phyloP scores from a whole-genome alignment of 306 rosid genomes.

The Echinosophora koreensis region DNA sequence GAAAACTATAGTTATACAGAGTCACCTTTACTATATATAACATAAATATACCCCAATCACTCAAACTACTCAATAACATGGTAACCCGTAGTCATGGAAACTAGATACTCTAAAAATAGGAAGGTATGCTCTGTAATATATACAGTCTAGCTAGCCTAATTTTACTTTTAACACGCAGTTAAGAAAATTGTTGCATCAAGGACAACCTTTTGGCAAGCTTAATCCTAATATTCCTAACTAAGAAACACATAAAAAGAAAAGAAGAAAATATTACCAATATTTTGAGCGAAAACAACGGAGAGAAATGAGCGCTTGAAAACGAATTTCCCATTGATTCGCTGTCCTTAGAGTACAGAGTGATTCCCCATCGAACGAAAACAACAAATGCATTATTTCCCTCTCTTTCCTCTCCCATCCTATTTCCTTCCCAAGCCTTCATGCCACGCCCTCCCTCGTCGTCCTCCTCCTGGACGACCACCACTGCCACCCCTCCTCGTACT shows the following conservation, averaged over 20 bases:
- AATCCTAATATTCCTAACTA: too few relatives aligned
- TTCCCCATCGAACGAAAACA: background rate
- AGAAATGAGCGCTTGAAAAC: constrained; percentile 30
- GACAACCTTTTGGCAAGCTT: too few relatives aligned
- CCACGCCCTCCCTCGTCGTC: constrained; percentile 49
- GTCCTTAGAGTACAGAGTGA: background rate
- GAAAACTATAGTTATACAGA: background rate
- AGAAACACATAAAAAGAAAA: too few relatives aligned
- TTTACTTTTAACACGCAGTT: background rate
- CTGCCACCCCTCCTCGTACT: constrained; percentile 23
- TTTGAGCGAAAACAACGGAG: constrained; percentile 23
- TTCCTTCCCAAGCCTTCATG: constrained; percentile 20
- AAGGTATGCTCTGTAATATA: background rate
- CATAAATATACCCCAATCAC: background rate
- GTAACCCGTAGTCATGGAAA: background rate
- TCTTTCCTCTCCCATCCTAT: background rate
- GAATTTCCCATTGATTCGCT: constrained; percentile 10
- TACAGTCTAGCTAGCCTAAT: background rate
- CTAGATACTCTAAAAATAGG: background rate
- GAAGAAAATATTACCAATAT: background rate
- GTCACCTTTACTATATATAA: background rate
- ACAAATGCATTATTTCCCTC: constrained; percentile 33
- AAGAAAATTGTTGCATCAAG: background rate
- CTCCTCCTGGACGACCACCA: constrained; percentile 48
- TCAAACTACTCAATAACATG: background rate